Conservation (phyloP, 306 rosid genomes). For the Citrullus colocynthis region DNA sequence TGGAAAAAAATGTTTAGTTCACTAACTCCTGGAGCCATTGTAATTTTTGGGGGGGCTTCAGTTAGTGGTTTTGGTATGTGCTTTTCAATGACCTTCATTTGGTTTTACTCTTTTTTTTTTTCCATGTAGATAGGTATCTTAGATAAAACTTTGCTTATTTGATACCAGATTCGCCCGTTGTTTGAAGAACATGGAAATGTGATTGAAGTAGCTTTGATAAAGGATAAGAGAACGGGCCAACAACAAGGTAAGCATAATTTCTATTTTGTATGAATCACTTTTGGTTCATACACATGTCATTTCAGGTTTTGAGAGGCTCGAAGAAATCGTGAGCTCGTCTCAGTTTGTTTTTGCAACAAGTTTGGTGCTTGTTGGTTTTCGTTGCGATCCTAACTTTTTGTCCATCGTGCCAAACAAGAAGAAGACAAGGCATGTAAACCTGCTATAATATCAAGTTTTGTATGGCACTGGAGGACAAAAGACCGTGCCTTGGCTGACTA, state of each 20-base stretch:
- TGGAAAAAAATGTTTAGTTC: too few relatives aligned
- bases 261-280: slow-evolving; percentile 23
- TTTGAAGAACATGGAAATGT: slow-evolving; percentile 91
- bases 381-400: slow-evolving; percentile 42
- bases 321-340: slow-evolving; percentile 68
- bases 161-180: slow-evolving; percentile 59
- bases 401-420: slow-evolving; percentile 47
- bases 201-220: slow-evolving; percentile 85
- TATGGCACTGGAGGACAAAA: slow-evolving; percentile 59
- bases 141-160: background rate
- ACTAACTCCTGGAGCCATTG: background rate
- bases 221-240: slow-evolving; percentile 87
- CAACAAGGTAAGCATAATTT: slow-evolving; percentile 62
- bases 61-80: background rate
- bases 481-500: slow-evolving; percentile 56
- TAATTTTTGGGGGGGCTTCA: background rate
- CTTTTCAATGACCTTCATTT: background rate
- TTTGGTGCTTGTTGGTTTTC: slow-evolving; percentile 72
- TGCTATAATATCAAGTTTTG: slow-evolving; percentile 43
- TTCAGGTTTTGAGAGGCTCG: slow-evolving; percentile 86
- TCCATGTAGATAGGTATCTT: background rate
- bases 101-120: background rate
- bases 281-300: slow-evolving; percentile 38
- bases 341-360: slow-evolving; percentile 75
- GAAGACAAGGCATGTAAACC: slow-evolving; percentile 47